phyloP scores from a whole-genome alignment of 306 rosid genomes.

The Trichosanthes cucumerina region DNA sequence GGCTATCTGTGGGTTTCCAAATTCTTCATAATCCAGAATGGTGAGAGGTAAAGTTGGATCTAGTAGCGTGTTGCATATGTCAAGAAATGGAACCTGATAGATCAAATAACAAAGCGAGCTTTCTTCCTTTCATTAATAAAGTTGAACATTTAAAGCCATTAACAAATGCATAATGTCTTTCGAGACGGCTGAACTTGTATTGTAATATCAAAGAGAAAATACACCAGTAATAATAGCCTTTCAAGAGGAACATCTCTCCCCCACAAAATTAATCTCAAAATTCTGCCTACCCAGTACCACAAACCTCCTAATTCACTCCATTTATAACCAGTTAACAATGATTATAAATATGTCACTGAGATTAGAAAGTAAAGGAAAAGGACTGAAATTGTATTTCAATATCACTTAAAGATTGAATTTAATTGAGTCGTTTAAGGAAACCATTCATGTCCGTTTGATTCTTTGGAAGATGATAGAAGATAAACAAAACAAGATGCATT shows the following conservation, averaged over 20 bases:
- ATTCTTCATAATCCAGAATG: conserved; percentile 80
- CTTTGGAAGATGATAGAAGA: neutral
- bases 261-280: neutral
- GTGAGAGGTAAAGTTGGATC: conserved; percentile 88
- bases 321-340: neutral
- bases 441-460: neutral
- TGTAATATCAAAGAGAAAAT: neutral
- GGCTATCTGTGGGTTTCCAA: conserved; percentile 62
- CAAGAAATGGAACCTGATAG: conserved; percentile 91
- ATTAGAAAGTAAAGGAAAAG: neutral
- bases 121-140: neutral
- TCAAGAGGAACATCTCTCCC: neutral
- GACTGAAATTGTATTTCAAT: neutral
- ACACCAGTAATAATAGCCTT: neutral
- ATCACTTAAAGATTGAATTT: neutral
- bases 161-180: neutral
- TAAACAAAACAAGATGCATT: neutral
- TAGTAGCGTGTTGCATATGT: conserved; percentile 79
- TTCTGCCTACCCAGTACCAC: neutral
- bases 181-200: neutral
- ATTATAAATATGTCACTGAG: too few species aligned
- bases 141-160: neutral
- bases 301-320: neutral
- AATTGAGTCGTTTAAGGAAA: neutral
- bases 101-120: neutral